A percentile compares a stretch with the other conserved stretches of the same genome.
These are phyloP conservation scores for Wickerhamomyces sp. DNA, from an alignment of 1,139 yeast genomes.

Conservation along the genomic window DNA sequence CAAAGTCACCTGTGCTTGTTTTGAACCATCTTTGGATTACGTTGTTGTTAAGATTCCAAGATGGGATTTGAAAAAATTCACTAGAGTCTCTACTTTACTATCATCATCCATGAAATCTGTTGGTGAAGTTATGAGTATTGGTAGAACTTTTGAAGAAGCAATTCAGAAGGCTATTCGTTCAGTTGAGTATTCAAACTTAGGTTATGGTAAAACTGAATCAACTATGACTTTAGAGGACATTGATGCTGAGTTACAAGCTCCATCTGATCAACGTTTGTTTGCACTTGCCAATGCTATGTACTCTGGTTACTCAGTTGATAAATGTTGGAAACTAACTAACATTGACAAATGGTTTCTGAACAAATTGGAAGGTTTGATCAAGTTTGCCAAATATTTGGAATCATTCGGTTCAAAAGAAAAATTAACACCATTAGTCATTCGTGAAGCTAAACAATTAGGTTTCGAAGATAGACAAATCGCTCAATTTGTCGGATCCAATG, in stretches of 20 bases:
- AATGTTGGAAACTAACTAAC: constrained; percentile 86
- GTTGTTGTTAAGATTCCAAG: constrained; percentile 98
- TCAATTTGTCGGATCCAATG: constrained; percentile 82
- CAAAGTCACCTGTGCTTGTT: constrained; percentile 92
- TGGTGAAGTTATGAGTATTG: constrained; percentile 98
- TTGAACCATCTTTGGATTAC: constrained; percentile 96
- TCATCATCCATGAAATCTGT: constrained; percentile 98
- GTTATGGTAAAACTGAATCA: constrained; percentile 86
- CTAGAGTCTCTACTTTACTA: constrained; percentile 82
- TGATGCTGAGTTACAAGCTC: constrained; percentile 88
- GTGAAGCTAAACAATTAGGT: constrained; percentile 94
- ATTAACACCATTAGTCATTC: constrained; percentile 62
- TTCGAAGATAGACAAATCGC: constrained; percentile 98
- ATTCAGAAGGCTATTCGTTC: constrained; percentile 97
- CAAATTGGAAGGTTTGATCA: constrained; percentile 71
- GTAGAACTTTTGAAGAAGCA: constrained; percentile 97
- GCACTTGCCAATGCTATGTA: constrained; percentile 93
- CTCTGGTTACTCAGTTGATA: constrained; percentile 86
- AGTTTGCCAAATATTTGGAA: constrained; percentile 61
- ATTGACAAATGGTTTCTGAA: constrained; percentile 97
- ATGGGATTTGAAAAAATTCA: constrained; percentile 97
- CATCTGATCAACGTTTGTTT: constrained; percentile 93
- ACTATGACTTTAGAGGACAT: constrained; percentile 87
- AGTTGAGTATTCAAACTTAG: constrained; percentile 90
- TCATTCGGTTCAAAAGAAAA: constrained; percentile 51